phyloP scores from a whole-genome alignment of 116 monocot species.

The Dioscorea cayenensis region DNA sequence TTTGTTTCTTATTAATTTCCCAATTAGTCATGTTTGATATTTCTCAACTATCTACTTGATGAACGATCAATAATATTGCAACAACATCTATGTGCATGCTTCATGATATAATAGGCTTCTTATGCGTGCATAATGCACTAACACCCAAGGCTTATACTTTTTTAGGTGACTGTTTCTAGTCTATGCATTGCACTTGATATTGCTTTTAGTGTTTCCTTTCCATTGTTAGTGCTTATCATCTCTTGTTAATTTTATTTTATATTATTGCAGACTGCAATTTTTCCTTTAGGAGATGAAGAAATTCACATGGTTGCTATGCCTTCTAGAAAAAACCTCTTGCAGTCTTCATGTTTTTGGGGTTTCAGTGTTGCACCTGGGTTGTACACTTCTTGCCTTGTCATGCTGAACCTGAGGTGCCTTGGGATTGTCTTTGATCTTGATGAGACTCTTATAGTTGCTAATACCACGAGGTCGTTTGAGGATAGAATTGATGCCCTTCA shows the following conservation, averaged over 20 bases:
- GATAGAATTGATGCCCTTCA: slow-evolving; percentile 86
- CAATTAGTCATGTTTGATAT: too few relatives aligned
- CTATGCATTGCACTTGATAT: not conserved
- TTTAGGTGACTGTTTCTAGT: too few relatives aligned
- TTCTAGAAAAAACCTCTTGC: slow-evolving; percentile 51
- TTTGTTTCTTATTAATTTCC: too few relatives aligned
- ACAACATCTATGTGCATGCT: too few relatives aligned
- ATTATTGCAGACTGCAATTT: slow-evolving; percentile 82
- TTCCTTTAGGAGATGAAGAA: slow-evolving; percentile 71
- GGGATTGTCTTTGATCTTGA: slow-evolving; percentile 99
- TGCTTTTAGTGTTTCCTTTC: not conserved
- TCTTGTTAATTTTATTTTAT: not conserved
- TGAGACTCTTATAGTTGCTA: slow-evolving; percentile 97
- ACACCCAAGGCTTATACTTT: too few relatives aligned
- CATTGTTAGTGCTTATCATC: not conserved
- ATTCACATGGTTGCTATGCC: slow-evolving; percentile 92
- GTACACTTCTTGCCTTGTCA: slow-evolving; percentile 74
- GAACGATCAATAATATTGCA: too few relatives aligned
- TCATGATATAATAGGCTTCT: too few relatives aligned
- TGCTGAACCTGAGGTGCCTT: slow-evolving; percentile 92
- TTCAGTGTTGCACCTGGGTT: slow-evolving; percentile 49
- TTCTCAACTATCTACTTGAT: too few relatives aligned
- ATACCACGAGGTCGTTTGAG: slow-evolving; percentile 93
- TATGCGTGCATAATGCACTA: too few relatives aligned
- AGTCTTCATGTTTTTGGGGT: slow-evolving; percentile 84